These are phyloP conservation scores for Zoysia japonica DNA, from an alignment of 176 grass and related monocot genomes.

Conservation along the genomic window DNA sequence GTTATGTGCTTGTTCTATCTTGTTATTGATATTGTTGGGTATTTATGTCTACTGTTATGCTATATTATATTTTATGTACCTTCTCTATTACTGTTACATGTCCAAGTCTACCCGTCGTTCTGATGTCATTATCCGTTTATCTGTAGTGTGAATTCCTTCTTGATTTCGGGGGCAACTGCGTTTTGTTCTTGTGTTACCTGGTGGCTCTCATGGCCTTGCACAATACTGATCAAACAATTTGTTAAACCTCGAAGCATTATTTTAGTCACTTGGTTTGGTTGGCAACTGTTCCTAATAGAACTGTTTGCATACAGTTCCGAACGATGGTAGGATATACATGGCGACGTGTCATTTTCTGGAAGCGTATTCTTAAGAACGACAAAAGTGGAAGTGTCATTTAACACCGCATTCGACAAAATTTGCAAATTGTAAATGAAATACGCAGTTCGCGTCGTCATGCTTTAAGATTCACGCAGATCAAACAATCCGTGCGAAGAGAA, in stretches of 20 bases:
- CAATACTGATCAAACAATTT: not conserved
- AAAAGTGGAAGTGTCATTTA: not conserved
- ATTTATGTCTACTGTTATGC: slow-evolving; percentile 15
- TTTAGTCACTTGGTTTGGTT: not conserved
- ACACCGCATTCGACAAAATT: no score
- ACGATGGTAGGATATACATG: not conserved
- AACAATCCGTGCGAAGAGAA: not conserved
- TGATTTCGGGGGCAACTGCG: not conserved
- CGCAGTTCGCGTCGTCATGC: not conserved
- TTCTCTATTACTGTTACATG: not conserved
- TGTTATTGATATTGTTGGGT: slow-evolving; percentile 23
- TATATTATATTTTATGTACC: slow-evolving; percentile 5
- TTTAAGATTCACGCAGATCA: slow-evolving; percentile 9
- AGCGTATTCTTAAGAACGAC: no score
- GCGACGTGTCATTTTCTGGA: not conserved
- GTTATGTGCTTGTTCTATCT: slow-evolving; percentile 5
- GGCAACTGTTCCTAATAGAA: not conserved
- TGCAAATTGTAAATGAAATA: not conserved
- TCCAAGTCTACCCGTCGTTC: not conserved
- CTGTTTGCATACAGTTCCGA: not conserved
- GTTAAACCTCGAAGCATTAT: not conserved
- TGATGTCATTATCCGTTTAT: slow-evolving; percentile 16
- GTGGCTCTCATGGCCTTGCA: slow-evolving; percentile 17
- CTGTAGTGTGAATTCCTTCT: slow-evolving; percentile 12
- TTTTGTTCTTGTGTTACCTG: slow-evolving; percentile 20